phyloP scores from a whole-genome alignment of 805 yeast genomes.

The Sugiyamaella smithiae region DNA sequence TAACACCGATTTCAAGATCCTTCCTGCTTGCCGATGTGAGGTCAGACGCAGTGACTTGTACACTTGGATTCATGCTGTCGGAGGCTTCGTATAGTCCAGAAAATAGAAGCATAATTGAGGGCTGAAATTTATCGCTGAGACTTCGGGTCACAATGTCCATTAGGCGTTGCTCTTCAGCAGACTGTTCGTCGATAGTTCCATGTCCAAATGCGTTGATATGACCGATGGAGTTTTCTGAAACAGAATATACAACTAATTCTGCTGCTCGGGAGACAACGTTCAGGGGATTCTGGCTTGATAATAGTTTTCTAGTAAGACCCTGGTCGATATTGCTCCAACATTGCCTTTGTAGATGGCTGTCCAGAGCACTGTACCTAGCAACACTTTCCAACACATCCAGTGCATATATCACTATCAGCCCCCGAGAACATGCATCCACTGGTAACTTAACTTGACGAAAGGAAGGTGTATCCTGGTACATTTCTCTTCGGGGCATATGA shows the following conservation, averaged over 20 bases:
- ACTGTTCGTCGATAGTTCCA: neutral
- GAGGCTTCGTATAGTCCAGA: constrained; percentile 3
- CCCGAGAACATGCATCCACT: neutral
- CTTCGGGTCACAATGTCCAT: constrained; percentile 1
- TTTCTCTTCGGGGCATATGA: neutral
- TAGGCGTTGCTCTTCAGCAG: constrained; percentile 2
- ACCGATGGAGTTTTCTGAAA: constrained; percentile 11
- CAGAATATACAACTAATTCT: constrained; percentile 6
- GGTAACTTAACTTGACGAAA: constrained; percentile 9
- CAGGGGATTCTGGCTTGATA: constrained; percentile 7
- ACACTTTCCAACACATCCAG: constrained; percentile 14
- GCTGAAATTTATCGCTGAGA: neutral
- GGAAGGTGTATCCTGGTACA: constrained; percentile 4
- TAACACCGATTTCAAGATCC: neutral
- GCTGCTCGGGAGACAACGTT: constrained; percentile 2
- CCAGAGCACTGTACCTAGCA: constrained; percentile 1
- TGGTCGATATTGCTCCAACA: constrained; percentile 5
- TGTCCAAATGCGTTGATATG: constrained; percentile 7
- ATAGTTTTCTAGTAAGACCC: constrained; percentile 1
- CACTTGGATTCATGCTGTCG: neutral
- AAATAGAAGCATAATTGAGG: constrained; percentile 4
- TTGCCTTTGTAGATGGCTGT: neutral
- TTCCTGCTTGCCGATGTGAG: neutral
- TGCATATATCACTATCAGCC: constrained; percentile 6
- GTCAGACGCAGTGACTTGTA: neutral